phyloP scores from a whole-genome alignment of 106 monocot genomes.

The Cymbidium sinense region DNA sequence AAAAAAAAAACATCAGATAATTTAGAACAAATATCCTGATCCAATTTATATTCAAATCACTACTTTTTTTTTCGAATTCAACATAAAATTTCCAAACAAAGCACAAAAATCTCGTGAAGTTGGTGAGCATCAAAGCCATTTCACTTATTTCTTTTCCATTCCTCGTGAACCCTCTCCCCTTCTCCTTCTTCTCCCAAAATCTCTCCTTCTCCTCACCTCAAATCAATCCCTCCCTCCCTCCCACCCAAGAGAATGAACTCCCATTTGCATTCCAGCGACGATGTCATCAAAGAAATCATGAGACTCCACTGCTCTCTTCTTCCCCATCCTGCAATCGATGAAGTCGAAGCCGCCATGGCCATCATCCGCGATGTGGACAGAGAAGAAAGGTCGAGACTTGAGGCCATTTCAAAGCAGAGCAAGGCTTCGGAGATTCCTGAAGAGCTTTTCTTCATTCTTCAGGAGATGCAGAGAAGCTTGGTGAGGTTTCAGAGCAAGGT shows the following conservation, averaged over 20 bases:
- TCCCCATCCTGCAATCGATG: conserved; percentile 37
- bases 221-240: too few species aligned
- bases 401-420: conserved; percentile 21
- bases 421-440: conserved; percentile 35
- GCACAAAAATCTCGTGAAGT: conserved; percentile 5
- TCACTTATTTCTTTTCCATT: background rate
- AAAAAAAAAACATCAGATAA: too few species aligned
- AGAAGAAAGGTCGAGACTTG: conserved; percentile 35
- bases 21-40: too few species aligned
- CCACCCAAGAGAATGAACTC: background rate
- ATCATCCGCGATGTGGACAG: conserved; percentile 34
- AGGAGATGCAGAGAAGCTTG: conserved; percentile 49
- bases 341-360: conserved; percentile 49
- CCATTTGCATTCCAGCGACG: conserved; percentile 24
- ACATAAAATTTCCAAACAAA: conserved; percentile 3
- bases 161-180: background rate
- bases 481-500: conserved; percentile 32
- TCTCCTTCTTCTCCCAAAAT: background rate
- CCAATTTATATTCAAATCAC: too few species aligned
- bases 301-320: conserved; percentile 54
- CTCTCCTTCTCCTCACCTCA: background rate
- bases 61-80: too few species aligned
- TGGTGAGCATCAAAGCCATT: background rate
- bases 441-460: conserved; percentile 42
- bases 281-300: conserved; percentile 43